phyloP scores from a whole-genome alignment of 495 filamentous ascomycete species.

The Neurospora tetrasperma region DNA sequence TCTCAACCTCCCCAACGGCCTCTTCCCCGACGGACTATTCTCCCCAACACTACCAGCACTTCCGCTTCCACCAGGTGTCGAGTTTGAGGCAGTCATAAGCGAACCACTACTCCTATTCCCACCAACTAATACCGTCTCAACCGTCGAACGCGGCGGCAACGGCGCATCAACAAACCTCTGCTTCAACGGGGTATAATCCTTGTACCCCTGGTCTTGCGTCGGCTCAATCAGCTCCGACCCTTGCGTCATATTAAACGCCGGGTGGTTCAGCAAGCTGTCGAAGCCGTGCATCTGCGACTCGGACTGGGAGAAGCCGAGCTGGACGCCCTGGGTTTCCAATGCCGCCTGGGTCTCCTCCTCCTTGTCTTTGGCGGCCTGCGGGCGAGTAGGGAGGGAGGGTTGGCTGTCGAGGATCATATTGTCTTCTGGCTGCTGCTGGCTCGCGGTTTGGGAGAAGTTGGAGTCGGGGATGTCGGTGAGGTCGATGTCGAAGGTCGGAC shows the following conservation, averaged over 20 bases:
- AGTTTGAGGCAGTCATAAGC: neutral
- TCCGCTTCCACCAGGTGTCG: constrained; percentile 29
- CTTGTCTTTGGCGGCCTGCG: neutral
- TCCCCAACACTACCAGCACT: constrained; percentile 16
- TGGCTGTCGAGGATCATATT: constrained; percentile 60
- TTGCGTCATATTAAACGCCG: constrained; percentile 34
- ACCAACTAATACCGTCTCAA: constrained; percentile 55
- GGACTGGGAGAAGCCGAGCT: constrained; percentile 41
- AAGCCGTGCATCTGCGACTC: constrained; percentile 45
- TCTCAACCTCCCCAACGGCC: constrained; percentile 40
- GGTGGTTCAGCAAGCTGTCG: constrained; percentile 36
- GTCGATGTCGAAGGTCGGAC: constrained; percentile 25
- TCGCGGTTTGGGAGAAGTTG: constrained; percentile 37
- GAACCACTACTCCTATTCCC: neutral
- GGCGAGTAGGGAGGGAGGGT: constrained; percentile 5
- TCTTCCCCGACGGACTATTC: constrained; percentile 20
- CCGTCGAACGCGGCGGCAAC: constrained; percentile 40
- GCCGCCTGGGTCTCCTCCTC: constrained; percentile 23
- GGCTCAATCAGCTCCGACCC: constrained; percentile 56
- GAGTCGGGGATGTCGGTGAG: constrained; percentile 31
- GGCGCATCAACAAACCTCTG: constrained; percentile 47
- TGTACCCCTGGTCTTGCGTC: constrained; percentile 79
- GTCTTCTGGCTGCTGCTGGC: constrained; percentile 23
- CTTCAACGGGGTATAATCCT: constrained; percentile 39
- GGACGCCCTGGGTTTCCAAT: constrained; percentile 35